Percentiles rank a stretch among this genome's conserved stretches.
Evolutionary conservation across 2,329 filamentous ascomycete genomes (phyloP).

Genomic region (Microdochium nivale): DNA sequence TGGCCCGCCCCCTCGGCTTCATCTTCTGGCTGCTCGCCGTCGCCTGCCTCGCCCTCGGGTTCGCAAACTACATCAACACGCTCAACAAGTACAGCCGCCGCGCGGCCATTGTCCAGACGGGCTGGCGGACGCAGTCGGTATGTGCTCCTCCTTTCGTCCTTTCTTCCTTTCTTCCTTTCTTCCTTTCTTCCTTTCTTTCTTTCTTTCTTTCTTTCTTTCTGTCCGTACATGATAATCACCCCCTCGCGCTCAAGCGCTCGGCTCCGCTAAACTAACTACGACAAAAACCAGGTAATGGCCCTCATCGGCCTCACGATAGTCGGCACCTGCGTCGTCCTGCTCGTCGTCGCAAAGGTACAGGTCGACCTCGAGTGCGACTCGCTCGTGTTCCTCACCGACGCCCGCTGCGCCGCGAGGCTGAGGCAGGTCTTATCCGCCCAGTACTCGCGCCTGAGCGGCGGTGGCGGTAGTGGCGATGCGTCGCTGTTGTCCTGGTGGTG

Average conservation of each 20-base stretch:
- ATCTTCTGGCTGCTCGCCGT: conserved; percentile 81
- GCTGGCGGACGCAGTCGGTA: conserved; percentile 85
- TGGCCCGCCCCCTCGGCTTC: conserved; percentile 76
- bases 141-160: conserved; percentile 16
- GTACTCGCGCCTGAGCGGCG: too few species aligned
- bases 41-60: conserved; percentile 65
- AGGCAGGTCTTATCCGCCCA: too few species aligned
- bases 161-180: background rate
- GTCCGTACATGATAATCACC: too few species aligned
- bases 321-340: conserved; percentile 54
- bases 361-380: conserved; percentile 10
- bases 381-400: background rate
- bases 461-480: too few species aligned
- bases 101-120: conserved; percentile 80
- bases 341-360: conserved; percentile 38
- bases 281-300: conserved; percentile 45
- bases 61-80: conserved; percentile 79
- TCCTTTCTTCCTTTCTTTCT: background rate
- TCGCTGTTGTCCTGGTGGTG: too few species aligned
- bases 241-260: too few species aligned
- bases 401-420: background rate
- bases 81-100: conserved; percentile 73
- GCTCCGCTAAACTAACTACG: too few species aligned
- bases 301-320: conserved; percentile 55
- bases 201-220: background rate